A percentile compares a stretch with the other conserved stretches of the same genome.
These are phyloP conservation scores for Jaltomata sinuosa DNA, from an alignment of 257 asterid species.

Conservation along the genomic window DNA sequence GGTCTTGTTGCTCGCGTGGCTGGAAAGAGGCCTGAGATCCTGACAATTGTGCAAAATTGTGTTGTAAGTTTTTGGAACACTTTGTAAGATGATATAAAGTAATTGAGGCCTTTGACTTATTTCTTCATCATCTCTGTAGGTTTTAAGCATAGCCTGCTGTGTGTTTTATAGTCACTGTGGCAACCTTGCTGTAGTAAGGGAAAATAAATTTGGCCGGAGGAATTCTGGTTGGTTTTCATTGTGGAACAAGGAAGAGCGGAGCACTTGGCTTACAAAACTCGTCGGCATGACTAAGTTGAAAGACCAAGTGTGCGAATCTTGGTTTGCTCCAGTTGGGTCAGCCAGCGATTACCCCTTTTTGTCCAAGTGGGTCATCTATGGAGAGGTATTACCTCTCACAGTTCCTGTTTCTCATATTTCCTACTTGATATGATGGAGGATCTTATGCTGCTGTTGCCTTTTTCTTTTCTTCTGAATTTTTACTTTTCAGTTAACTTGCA, in stretches of 20 bases:
- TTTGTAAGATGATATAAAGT: slow-evolving; percentile 6
- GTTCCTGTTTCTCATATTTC: neutral
- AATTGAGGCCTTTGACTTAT: slow-evolving; percentile 34
- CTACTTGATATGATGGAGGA: neutral
- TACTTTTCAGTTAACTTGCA: slow-evolving; percentile 58
- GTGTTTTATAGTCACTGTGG: slow-evolving; percentile 99
- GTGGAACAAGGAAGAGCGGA: slow-evolving; percentile 79
- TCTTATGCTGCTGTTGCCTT: slow-evolving; percentile 15
- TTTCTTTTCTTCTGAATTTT: slow-evolving; percentile 7
- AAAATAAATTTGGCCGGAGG: slow-evolving; percentile 55
- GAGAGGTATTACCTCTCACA: slow-evolving; percentile 54
- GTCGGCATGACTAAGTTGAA: slow-evolving; percentile 77
- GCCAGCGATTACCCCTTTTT: slow-evolving; percentile 90
- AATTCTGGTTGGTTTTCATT: slow-evolving; percentile 60
- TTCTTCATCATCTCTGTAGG: slow-evolving; percentile 56
- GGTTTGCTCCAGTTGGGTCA: slow-evolving; percentile 99
- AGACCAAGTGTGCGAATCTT: slow-evolving; percentile 85
- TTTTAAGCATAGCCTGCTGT: slow-evolving; percentile 98
- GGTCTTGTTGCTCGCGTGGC: slow-evolving; percentile 98
- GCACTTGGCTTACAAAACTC: slow-evolving; percentile 81
- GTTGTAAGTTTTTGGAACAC: slow-evolving; percentile 53
- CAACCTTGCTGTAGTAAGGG: slow-evolving; percentile 71
- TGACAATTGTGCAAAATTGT: slow-evolving; percentile 87
- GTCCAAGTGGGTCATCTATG: slow-evolving; percentile 96
- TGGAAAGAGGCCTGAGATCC: slow-evolving; percentile 79